phyloP scores from a whole-genome alignment of 1,284 basidiomycete genomes.

The Gomphus bonarii region DNA sequence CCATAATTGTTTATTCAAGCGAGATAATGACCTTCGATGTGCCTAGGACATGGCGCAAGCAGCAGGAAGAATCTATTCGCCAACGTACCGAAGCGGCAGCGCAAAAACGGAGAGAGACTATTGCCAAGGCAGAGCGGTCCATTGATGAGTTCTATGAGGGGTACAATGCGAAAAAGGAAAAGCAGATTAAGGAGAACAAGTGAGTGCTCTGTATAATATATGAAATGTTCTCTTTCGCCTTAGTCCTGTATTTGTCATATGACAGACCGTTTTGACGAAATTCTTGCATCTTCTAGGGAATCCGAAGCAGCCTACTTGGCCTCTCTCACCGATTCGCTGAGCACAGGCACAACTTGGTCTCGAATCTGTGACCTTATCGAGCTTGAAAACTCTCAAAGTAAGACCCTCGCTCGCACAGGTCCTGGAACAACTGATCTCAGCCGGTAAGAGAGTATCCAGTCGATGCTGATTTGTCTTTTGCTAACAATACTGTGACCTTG shows the following conservation, averaged over 20 bases:
- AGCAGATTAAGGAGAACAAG: slow-evolving; percentile 95
- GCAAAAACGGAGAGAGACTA: slow-evolving; percentile 76
- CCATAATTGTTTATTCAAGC: background rate
- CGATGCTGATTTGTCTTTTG: background rate
- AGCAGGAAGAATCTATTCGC: slow-evolving; percentile 6
- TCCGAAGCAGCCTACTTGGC: slow-evolving; percentile 78
- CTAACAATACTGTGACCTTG: background rate
- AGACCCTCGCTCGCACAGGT: slow-evolving; percentile 83
- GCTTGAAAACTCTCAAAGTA: slow-evolving; percentile 93
- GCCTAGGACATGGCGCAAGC: slow-evolving; percentile 70
- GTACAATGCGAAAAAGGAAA: slow-evolving; percentile 88
- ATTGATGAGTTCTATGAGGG: slow-evolving; percentile 95
- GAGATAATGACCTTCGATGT: background rate
- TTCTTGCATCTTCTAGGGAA: slow-evolving; percentile 45
- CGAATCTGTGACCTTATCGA: slow-evolving; percentile 84
- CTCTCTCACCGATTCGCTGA: slow-evolving; percentile 65
- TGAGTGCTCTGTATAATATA: slow-evolving; percentile 30
- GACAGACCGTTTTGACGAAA: background rate
- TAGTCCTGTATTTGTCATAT: background rate
- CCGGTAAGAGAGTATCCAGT: too few species aligned
- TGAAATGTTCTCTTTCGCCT: background rate
- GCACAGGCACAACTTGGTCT: slow-evolving; percentile 92
- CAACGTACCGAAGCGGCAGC: slow-evolving; percentile 56
- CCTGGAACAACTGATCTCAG: slow-evolving; percentile 84
- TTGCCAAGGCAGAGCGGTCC: slow-evolving; percentile 80